phyloP scores from a whole-genome alignment of 345 rosid genomes.

The Chamaenerion angustifolium region DNA sequence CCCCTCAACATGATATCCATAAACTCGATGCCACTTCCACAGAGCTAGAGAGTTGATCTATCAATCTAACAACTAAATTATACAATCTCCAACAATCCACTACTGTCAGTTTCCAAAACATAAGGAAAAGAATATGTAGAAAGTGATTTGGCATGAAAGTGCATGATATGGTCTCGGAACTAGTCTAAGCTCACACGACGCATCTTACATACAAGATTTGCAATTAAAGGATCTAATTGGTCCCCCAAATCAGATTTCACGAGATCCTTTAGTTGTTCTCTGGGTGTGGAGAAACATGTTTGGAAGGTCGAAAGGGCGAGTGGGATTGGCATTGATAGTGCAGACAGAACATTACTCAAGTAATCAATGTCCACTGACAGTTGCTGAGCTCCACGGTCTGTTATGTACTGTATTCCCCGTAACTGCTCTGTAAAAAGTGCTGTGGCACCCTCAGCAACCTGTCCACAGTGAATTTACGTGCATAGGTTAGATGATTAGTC shows the following conservation, averaged over 20 bases:
- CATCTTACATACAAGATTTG: constrained; percentile 76
- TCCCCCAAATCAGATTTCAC: constrained; percentile 56
- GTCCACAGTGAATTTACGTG: constrained; percentile 2
- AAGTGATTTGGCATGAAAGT: no score
- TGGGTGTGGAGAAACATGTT: constrained; percentile 70
- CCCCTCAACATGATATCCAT: no score
- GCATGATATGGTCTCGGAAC: neutral
- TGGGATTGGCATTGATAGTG: constrained; percentile 79
- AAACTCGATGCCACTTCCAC: no score
- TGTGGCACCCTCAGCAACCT: constrained; percentile 96
- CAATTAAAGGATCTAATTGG: constrained; percentile 70
- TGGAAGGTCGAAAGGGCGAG: constrained; percentile 66
- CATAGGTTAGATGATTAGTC: neutral
- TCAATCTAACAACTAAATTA: no score
- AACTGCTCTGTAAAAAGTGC: constrained; percentile 89
- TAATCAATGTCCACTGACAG: constrained; percentile 86
- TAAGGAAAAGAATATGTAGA: neutral
- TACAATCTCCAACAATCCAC: no score
- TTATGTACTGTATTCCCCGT: constrained; percentile 70
- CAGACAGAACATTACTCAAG: constrained; percentile 88
- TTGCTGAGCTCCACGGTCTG: constrained; percentile 92
- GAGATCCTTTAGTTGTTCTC: constrained; percentile 59
- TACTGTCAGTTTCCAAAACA: no score
- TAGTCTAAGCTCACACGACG: constrained; percentile 72
- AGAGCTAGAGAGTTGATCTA: no score